phyloP scores from a whole-genome alignment of 2,329 filamentous ascomycete genomes.

The Lasiodiplodia gonubiensis region DNA sequence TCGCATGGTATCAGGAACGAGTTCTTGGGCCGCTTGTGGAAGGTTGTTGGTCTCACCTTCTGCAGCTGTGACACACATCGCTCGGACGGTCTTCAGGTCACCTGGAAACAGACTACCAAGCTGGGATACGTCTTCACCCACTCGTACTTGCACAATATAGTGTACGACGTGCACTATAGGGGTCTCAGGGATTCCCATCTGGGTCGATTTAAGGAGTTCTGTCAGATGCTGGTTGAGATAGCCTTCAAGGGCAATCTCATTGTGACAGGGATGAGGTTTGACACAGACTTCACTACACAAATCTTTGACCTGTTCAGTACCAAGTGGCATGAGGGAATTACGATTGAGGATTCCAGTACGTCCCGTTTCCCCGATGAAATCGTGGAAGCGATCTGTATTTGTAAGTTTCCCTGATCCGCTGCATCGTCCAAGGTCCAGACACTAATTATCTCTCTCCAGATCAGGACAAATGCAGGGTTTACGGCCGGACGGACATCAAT shows the following conservation, averaged over 20 bases:
- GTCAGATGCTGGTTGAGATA: background rate
- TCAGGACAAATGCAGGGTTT: background rate
- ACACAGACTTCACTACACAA: background rate
- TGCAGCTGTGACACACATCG: background rate
- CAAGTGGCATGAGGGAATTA: background rate
- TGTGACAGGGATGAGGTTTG: background rate
- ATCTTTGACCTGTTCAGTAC: background rate
- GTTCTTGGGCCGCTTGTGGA: background rate
- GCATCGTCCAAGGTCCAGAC: background rate
- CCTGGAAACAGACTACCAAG: background rate
- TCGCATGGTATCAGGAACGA: background rate
- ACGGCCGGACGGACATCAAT: background rate
- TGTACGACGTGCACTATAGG: background rate
- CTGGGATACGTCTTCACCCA: background rate
- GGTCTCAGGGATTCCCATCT: background rate
- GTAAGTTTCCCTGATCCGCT: background rate
- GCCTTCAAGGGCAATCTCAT: background rate
- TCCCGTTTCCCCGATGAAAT: no score
- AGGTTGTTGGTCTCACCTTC: background rate
- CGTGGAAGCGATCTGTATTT: background rate
- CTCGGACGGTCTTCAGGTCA: background rate
- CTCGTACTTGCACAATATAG: background rate
- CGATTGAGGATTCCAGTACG: fast-evolving
- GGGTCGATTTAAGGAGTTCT: background rate
- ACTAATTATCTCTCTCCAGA: background rate